Percentiles rank a stretch among this genome's conserved stretches.
Conservation (phyloP, 768 basidiomycete species). For the Macrocybe gigantea region DNA sequence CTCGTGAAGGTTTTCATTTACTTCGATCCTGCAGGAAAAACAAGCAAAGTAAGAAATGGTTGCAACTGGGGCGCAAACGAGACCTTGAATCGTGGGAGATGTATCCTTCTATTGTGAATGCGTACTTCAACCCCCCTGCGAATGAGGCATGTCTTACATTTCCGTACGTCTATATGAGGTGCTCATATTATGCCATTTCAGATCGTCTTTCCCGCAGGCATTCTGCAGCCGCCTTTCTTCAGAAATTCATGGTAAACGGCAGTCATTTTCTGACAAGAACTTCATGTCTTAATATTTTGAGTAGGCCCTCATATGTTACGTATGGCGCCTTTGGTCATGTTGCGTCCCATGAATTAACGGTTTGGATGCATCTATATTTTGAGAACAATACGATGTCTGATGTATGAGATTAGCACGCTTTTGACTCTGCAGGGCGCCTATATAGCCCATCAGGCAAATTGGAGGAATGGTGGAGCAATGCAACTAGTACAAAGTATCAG, state of each 20-base stretch:
- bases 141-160: constrained; percentile 57
- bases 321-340: constrained; percentile 94
- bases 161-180: neutral
- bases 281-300: constrained; percentile 3
- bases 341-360: constrained; percentile 88
- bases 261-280: neutral
- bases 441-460: constrained; percentile 89
- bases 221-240: constrained; percentile 92
- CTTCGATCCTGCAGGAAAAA: constrained; percentile 35
- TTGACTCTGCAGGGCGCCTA: constrained; percentile 83
- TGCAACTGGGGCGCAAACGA: constrained; percentile 59
- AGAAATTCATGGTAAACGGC: constrained; percentile 58
- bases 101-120: constrained; percentile 81
- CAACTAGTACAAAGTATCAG: constrained; percentile 79
- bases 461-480: constrained; percentile 90
- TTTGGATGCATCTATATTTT: constrained; percentile 25
- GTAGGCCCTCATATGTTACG: constrained; percentile 81
- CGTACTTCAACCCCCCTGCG: constrained; percentile 81
- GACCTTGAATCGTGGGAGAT: constrained; percentile 82
- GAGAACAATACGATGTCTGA: neutral
- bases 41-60: constrained; percentile 67
- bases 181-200: constrained; percentile 16
- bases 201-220: constrained; percentile 97
- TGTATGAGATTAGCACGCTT: constrained; percentile 58
- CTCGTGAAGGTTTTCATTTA: neutral